Conservation (phyloP, 2,329 filamentous ascomycete genomes). For the Calonectria henricotiae region DNA sequence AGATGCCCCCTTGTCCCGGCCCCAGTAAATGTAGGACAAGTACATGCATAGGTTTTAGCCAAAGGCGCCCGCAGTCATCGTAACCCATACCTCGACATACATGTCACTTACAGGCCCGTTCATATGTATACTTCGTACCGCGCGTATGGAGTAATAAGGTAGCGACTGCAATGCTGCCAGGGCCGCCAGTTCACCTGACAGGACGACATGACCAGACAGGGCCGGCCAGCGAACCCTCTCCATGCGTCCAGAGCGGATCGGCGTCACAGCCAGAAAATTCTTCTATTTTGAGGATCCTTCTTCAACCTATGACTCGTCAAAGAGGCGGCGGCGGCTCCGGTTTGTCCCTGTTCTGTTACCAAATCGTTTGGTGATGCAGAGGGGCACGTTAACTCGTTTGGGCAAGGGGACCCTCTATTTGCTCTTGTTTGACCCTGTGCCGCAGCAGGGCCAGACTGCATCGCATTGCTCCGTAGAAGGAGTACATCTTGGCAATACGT, state of each 20-base stretch:
- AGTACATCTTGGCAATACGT: constrained; percentile 28
- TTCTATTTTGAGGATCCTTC: constrained; percentile 43
- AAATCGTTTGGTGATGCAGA: constrained; percentile 51
- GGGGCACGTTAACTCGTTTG: constrained; percentile 40
- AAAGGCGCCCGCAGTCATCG: constrained; percentile 41
- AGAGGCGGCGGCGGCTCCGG: constrained; percentile 47
- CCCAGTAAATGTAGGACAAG: constrained; percentile 23
- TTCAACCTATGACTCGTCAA: constrained; percentile 28
- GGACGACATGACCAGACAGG: constrained; percentile 22
- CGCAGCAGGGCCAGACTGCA: constrained; percentile 32
- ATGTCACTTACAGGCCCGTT: background rate
- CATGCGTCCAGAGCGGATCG: constrained; percentile 37
- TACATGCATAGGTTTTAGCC: constrained; percentile 35
- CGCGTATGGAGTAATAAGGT: constrained; percentile 21
- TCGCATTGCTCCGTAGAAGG: constrained; percentile 11
- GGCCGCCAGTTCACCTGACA: constrained; percentile 30
- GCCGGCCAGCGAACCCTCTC: constrained; percentile 43
- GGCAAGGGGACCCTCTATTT: constrained; percentile 44
- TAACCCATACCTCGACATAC: constrained; percentile 27
- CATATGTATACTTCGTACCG: background rate
- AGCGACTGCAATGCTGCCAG: constrained; percentile 25
- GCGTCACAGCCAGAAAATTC: constrained; percentile 29
- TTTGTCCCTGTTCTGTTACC: constrained; percentile 51
- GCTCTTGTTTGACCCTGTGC: constrained; percentile 43
- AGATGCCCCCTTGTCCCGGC: constrained; percentile 30